Evolutionary conservation across 495 filamentous ascomycete species (phyloP), one percentile per base, ranked within the genome.

Genomic region (Talaromyces nanjingensis): DNA sequence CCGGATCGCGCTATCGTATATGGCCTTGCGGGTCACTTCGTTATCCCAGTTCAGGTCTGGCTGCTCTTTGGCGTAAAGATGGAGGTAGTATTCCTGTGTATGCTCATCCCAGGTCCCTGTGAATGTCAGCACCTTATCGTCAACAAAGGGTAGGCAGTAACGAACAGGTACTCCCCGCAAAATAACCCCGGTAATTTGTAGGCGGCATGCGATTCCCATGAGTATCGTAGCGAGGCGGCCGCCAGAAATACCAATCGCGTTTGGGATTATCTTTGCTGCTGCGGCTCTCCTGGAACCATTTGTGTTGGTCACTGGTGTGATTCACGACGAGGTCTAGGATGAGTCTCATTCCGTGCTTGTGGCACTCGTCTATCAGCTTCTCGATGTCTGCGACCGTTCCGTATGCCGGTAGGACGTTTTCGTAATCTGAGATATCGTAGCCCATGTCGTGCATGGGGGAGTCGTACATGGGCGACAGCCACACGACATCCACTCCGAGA

Each of bases 241-340:
- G 77, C 81, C 81, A 84, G 63, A 83, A 80, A 66, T 84, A 84
- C 81, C 81, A 84, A 64, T 78, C 73, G 22, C 81, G 72, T 61
- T 83, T 81, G 0, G 76, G 60, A 47, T 68, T 72, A 42, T 72
- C 68, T 64, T 73, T 81, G 24, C 76, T 79, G 3, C 70, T 76
- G 39, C 81, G 72, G 4, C 83, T 84, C 59, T 86, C 81, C 60
- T 79, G 70, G 69, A 90, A 90, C 87, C 87, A 89, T 14, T 72
- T 73, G 66, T 89, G 87, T 75, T 88, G 73, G 65, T 85, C 77
- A 9, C 74, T 81, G 27, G 86, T 88, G 72, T 89, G 87, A 69
- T 90, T 89, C 49, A 88, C 73, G 0, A 87, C 87, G 6, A 89
- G 73, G 69, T 89, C 87, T 37, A 89, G 75, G 24, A 89, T 75